phyloP scores from a whole-genome alignment of 2,329 filamentous ascomycete genomes.

The Exophiala sideris region DNA sequence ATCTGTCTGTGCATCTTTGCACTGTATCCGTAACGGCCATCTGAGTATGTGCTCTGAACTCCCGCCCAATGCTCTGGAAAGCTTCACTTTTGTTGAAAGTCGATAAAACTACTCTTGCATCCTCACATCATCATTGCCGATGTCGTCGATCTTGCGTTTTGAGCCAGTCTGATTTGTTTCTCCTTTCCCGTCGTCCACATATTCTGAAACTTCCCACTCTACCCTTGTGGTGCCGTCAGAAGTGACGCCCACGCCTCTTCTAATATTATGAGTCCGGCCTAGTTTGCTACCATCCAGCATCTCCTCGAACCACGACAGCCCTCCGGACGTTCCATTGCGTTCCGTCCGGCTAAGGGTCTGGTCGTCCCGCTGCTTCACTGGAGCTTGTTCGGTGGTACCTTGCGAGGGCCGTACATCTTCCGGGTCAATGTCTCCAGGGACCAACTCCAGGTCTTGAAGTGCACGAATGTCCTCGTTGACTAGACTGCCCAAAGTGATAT shows the following conservation, averaged over 20 bases:
- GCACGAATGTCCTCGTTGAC: slow-evolving; percentile 65
- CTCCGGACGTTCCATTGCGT: slow-evolving; percentile 36
- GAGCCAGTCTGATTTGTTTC: slow-evolving; percentile 13
- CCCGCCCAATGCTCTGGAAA: neutral
- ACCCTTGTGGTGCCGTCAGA: slow-evolving; percentile 64
- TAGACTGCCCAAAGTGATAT: slow-evolving; percentile 76
- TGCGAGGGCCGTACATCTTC: slow-evolving; percentile 20
- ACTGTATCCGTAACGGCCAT: neutral
- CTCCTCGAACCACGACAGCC: slow-evolving; percentile 81
- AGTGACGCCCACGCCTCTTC: slow-evolving; percentile 57
- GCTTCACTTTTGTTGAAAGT: neutral
- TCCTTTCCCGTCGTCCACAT: slow-evolving; percentile 34
- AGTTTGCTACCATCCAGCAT: slow-evolving; percentile 73
- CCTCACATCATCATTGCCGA: slow-evolving; percentile 18
- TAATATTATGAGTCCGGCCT: slow-evolving; percentile 61
- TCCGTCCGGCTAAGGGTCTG: slow-evolving; percentile 15
- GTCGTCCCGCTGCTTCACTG: neutral
- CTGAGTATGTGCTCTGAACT: neutral
- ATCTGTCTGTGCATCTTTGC: no score
- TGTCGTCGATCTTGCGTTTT: slow-evolving; percentile 26
- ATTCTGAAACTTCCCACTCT: slow-evolving; percentile 84
- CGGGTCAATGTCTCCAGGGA: slow-evolving; percentile 52
- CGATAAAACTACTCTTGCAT: slow-evolving; percentile 14
- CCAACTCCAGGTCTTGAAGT: slow-evolving; percentile 71
- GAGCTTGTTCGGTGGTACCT: slow-evolving; percentile 1